A percentile compares a stretch with the other conserved stretches of the same genome.
Conservation (phyloP, 129 eudicot species). For the Artemisia annua region DNA sequence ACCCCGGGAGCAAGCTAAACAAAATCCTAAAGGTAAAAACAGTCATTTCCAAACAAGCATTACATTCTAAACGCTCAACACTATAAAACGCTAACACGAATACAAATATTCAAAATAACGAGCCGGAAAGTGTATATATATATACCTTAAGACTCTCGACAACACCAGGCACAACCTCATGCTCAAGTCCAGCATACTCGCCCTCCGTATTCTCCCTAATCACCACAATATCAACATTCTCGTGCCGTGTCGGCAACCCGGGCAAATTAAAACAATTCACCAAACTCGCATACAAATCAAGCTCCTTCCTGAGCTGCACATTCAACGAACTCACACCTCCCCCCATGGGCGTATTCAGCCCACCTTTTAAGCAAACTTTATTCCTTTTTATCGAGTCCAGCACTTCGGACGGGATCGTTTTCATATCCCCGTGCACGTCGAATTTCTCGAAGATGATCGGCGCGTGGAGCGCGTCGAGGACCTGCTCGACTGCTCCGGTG, state of each 20-base stretch:
- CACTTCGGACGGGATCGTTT: conserved; percentile 54
- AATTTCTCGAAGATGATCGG: conserved; percentile 79
- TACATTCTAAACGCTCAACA: background rate
- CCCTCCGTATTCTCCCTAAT: conserved; percentile 96
- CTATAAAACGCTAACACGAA: background rate
- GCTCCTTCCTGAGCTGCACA: conserved; percentile 76
- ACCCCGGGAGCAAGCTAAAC: conserved; percentile 88
- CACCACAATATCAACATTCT: conserved; percentile 90
- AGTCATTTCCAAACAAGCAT: too few species aligned
- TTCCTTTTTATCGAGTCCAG: conserved; percentile 70
- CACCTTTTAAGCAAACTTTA: conserved; percentile 90
- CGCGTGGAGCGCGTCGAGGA: conserved; percentile 97
- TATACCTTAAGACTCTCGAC: conserved; percentile 89
- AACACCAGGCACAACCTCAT: conserved; percentile 94
- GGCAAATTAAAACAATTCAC: conserved; percentile 79
- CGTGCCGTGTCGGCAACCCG: conserved; percentile 78
- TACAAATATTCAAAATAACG: background rate
- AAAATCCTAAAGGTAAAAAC: too few species aligned
- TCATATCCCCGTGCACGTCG: conserved; percentile 85
- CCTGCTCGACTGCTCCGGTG: conserved; percentile 89
- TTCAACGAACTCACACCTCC: conserved; percentile 93
- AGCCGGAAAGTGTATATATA: background rate
- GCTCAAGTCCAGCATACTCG: conserved; percentile 88
- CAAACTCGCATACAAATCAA: conserved; percentile 82
- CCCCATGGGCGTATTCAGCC: conserved; percentile 83